Evolutionary conservation across 179 eudicot species (phyloP), one percentile per base, ranked within the genome.

Genomic region (Drosera spatulata): DNA sequence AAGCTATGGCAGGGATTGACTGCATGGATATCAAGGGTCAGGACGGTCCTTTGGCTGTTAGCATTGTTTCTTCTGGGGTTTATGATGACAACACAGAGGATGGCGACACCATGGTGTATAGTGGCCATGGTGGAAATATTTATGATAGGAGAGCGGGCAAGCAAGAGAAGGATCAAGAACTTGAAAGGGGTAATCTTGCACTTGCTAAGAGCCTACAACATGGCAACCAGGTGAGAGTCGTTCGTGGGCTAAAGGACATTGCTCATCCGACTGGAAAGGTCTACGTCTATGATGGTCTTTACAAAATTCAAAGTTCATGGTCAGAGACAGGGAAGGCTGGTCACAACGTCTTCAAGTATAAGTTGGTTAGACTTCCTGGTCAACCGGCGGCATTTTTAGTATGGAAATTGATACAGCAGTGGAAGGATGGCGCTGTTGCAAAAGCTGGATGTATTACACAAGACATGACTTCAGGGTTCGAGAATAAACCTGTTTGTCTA

Each of bases 1-100:
- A 77, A 5, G 69, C 73, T 50, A 79, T 82, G 87, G 84, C 78
- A 33, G 84, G 87, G 46, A 82, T 82, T 37, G 87, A 82, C 68
- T 82, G 74, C 40, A 61, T 82, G 70, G 58, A 61, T 45, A 46
- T 74, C 39, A 79, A 61, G 64, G 41, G 37, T 55, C 53, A 10
- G 10, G 65, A 53, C 8, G 79, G 76, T 33, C 67, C 67, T 41
- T n/a, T 82, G 5, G 84, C 87, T 47, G 64, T 82, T 8, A 82
- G 87, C 66, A 73, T 82, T 42, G 87, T 82, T 40, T 77, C 82
- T 3, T 72, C 84, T 7, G 87, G 87, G 51, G 75, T 68, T 2
- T 82, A 82, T 70, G 82, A 82, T 48, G 80, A 82, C 57, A 61
- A 63, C n/a, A n/a, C 57, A 8, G 73, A 75, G 40, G 73, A 82